Percentiles rank a stretch among this genome's conserved stretches.
phyloP scores from a whole-genome alignment of 2,329 filamentous ascomycete genomes.

The Sordariomycetes sp. region DNA sequence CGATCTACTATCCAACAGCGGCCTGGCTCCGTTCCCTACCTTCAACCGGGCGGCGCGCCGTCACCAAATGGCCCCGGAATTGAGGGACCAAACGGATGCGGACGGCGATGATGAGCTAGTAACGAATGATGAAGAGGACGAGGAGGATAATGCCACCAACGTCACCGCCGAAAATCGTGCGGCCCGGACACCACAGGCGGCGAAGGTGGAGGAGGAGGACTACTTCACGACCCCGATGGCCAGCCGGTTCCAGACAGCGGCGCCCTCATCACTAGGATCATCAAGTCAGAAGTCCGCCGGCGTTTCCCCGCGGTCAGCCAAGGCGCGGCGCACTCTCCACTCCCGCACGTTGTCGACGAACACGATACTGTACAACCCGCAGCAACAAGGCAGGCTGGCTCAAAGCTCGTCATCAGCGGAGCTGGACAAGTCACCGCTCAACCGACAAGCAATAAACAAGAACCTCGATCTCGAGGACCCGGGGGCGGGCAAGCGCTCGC shows the following conservation, averaged over 20 bases:
- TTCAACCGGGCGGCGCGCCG: background rate
- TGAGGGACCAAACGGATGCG: conserved; percentile 59
- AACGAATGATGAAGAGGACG: conserved; percentile 65
- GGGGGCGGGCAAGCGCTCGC: conserved; percentile 30
- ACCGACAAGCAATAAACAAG: conserved; percentile 18
- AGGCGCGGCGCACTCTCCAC: conserved; percentile 32
- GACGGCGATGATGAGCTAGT: conserved; percentile 87
- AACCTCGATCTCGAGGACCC: conserved; percentile 28
- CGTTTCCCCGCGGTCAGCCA: background rate
- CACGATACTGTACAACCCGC: conserved; percentile 76
- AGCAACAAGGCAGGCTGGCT: conserved; percentile 29
- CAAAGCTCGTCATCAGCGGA: conserved; percentile 32
- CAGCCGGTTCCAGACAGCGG: conserved; percentile 24
- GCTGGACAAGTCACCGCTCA: conserved; percentile 16
- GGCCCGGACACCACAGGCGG: conserved; percentile 12
- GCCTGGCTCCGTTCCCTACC: conserved; percentile 17
- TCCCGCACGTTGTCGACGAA: conserved; percentile 67
- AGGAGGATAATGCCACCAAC: conserved; percentile 34
- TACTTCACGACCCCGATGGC: conserved; percentile 45
- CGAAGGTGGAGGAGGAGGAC: conserved; percentile 25
- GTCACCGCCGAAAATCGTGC: conserved; percentile 23
- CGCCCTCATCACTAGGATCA: conserved; percentile 10
- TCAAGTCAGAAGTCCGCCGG: conserved; percentile 1
- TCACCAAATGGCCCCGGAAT: background rate
- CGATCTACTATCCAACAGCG: conserved; percentile 46